A percentile compares a stretch with the other conserved stretches of the same genome.
phyloP scores from a whole-genome alignment of 1,284 basidiomycete genomes.

The Trametes pubescens region DNA sequence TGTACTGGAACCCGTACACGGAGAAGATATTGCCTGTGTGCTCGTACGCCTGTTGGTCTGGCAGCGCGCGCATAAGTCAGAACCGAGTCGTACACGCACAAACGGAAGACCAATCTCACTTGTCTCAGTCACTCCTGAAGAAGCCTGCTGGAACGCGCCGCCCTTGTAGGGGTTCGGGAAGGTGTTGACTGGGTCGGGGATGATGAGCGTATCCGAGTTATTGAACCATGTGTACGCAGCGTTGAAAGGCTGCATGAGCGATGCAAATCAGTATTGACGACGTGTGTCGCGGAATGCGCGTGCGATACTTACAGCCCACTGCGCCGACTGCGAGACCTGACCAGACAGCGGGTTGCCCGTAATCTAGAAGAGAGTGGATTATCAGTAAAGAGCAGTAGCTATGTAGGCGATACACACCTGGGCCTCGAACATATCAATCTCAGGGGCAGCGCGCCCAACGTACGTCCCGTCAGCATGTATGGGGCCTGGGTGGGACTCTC shows the following conservation, averaged over 20 bases:
- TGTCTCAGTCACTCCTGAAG: slow-evolving; percentile 37
- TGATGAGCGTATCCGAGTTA: slow-evolving; percentile 43
- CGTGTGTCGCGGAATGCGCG: too few species aligned
- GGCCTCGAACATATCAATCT: slow-evolving; percentile 70
- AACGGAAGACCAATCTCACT: slow-evolving; percentile 14
- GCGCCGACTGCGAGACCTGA: background rate
- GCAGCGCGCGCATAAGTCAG: background rate
- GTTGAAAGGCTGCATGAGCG: slow-evolving; percentile 53
- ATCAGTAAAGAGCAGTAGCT: background rate
- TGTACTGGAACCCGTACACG: background rate
- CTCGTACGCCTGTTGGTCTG: slow-evolving; percentile 2
- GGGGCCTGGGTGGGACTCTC: slow-evolving; percentile 86
- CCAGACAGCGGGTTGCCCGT: background rate
- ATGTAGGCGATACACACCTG: slow-evolving; percentile 12
- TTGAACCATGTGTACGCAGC: slow-evolving; percentile 50
- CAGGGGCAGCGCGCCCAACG: slow-evolving; percentile 55
- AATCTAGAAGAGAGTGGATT: background rate
- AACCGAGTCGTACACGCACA: too few species aligned
- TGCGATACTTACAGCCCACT: background rate
- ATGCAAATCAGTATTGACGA: too few species aligned
- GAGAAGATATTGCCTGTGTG: background rate
- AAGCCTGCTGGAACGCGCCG: slow-evolving; percentile 60
- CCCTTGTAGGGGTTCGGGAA: slow-evolving; percentile 59
- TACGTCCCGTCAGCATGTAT: slow-evolving; percentile 58
- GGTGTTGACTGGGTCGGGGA: slow-evolving; percentile 48